phyloP scores from a whole-genome alignment of 768 basidiomycete genomes.

The Russula compacta region DNA sequence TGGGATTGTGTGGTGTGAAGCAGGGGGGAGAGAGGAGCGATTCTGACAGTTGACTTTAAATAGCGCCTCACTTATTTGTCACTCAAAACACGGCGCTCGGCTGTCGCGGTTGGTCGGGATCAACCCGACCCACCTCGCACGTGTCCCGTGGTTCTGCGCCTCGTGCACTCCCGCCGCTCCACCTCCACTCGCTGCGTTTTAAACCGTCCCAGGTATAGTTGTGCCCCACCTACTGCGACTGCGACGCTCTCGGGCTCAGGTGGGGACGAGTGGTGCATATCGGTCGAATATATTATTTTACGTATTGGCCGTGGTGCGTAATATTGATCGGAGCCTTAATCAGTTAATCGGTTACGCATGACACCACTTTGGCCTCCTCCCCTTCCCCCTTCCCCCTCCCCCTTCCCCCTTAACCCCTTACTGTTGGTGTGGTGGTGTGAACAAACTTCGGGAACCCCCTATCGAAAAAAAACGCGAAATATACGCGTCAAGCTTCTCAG shows the following conservation, averaged over 20 bases:
- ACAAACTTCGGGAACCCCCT: background rate
- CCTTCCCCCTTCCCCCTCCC: too few relatives aligned
- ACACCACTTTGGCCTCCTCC: background rate
- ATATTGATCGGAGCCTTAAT: background rate
- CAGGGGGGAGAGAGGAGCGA: constrained; percentile 22
- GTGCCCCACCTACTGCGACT: background rate
- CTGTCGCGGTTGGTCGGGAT: background rate
- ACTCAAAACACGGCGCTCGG: background rate
- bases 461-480: background rate
- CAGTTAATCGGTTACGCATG: background rate
- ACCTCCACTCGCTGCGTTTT: background rate
- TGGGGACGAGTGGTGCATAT: background rate
- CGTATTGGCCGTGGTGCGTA: background rate
- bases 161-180: background rate
- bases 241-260: background rate
- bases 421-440: background rate
- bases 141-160: background rate
- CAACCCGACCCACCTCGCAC: background rate
- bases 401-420: background rate
- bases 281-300: background rate
- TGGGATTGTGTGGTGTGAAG: constrained; percentile 25
- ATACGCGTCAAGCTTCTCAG: background rate
- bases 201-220: background rate
- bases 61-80: background rate
- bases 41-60: constrained; percentile 4